Percentiles rank a stretch among this genome's conserved stretches.
Conservation (phyloP, 2,329 filamentous ascomycete species). For the Aplosporella prunicola region DNA sequence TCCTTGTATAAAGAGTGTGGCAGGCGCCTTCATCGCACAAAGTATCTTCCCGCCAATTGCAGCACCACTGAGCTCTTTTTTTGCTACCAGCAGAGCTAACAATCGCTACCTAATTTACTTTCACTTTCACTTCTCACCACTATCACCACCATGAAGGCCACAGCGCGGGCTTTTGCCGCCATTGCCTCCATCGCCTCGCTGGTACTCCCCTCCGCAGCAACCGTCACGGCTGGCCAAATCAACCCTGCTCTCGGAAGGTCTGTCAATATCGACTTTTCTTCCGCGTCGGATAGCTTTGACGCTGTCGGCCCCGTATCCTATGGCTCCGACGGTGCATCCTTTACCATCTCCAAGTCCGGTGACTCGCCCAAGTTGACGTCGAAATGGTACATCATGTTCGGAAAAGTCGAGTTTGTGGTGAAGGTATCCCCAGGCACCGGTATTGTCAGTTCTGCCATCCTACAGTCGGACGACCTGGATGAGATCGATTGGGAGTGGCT, state of each 20-base stretch:
- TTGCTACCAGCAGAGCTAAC: no score
- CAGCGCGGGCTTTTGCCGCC: constrained; percentile 23
- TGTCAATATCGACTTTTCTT: constrained; percentile 75
- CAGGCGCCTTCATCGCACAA: not conserved
- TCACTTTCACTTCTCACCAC: not conserved
- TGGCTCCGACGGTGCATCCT: constrained; percentile 63
- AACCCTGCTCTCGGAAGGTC: constrained; percentile 69
- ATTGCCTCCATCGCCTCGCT: constrained; percentile 33
- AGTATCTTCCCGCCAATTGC: not conserved
- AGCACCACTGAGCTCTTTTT: not conserved
- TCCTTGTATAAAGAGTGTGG: not conserved
- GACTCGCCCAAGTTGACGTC: constrained; percentile 80
- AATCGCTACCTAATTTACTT: no score
- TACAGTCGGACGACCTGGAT: constrained; percentile 85
- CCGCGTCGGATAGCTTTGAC: constrained; percentile 68
- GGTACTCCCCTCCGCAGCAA: constrained; percentile 32
- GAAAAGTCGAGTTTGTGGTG: constrained; percentile 74
- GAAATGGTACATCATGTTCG: constrained; percentile 99
- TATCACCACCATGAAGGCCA: constrained; percentile 23
- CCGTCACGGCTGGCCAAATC: constrained; percentile 48
- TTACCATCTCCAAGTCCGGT: constrained; percentile 68
- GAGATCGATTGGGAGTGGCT: constrained; percentile 98
- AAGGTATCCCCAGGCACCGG: constrained; percentile 80
- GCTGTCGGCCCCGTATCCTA: constrained; percentile 63
- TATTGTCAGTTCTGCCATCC: constrained; percentile 84